These are phyloP conservation scores for Cyclospora cayetanensis DNA, from an alignment of 169 alveolate genomes.

Conservation along the genomic window DNA sequence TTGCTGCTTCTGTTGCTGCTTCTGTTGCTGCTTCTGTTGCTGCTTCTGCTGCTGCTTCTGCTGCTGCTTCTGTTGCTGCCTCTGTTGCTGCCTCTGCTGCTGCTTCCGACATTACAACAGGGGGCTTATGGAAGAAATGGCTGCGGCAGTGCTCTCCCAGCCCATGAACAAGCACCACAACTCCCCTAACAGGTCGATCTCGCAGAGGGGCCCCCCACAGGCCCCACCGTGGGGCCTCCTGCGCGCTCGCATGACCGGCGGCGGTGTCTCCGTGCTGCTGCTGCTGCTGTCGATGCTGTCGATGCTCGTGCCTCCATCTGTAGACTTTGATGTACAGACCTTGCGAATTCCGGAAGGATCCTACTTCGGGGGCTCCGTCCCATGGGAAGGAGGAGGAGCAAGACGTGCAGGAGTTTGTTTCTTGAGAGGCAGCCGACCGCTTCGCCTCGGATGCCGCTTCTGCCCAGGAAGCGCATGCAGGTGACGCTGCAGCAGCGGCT, in stretches of 20 bases:
- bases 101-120: not conserved
- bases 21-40: not conserved
- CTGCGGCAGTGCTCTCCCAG: conserved; percentile 70
- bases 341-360: not conserved
- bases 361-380: not conserved
- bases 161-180: conserved; percentile 67
- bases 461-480: too few species aligned
- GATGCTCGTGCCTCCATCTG: conserved; percentile 1
- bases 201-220: not conserved
- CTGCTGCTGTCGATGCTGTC: not conserved
- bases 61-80: not conserved
- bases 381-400: too few species aligned
- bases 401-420: too few species aligned
- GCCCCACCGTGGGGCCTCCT: not conserved
- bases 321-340: not conserved
- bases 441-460: too few species aligned
- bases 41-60: not conserved
- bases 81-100: not conserved
- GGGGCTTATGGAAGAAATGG: conserved; percentile 49
- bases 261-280: not conserved
- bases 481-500: too few species aligned
- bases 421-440: too few species aligned
- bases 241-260: too few species aligned
- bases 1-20: not conserved
- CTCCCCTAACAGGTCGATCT: conserved; percentile 11